phyloP scores from a whole-genome alignment of 306 rosid species.

The Lathyrus tuberosus region DNA sequence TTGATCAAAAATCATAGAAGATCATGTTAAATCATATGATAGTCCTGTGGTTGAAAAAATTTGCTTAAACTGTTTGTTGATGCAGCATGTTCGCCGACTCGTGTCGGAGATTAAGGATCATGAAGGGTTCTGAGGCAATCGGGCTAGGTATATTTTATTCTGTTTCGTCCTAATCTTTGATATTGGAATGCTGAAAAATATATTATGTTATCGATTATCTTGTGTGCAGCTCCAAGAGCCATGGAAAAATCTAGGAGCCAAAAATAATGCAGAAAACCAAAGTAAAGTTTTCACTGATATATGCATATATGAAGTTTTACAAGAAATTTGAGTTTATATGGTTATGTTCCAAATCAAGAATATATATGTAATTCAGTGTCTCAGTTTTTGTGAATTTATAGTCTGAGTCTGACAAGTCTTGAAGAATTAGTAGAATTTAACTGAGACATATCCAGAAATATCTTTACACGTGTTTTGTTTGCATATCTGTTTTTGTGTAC shows the following conservation, averaged over 20 bases:
- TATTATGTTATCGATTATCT: conserved; percentile 14
- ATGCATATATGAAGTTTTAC: conserved; percentile 44
- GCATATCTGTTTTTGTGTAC: conserved; percentile 41
- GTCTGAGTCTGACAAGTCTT: conserved; percentile 48
- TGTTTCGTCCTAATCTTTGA: conserved; percentile 19
- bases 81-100: conserved; percentile 85
- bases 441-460: conserved; percentile 48
- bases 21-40: conserved; percentile 7
- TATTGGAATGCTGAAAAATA: conserved; percentile 7
- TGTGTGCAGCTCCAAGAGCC: conserved; percentile 86
- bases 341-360: conserved; percentile 41
- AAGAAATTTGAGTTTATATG: conserved; percentile 37
- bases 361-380: conserved; percentile 48
- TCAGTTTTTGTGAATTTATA: conserved; percentile 52
- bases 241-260: conserved; percentile 78
- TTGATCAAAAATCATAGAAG: conserved; percentile 15
- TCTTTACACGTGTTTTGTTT: conserved; percentile 47
- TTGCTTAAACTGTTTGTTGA: conserved; percentile 17
- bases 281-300: conserved; percentile 26
- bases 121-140: conserved; percentile 92
- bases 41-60: conserved; percentile 19
- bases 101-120: conserved; percentile 82
- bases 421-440: conserved; percentile 44
- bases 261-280: conserved; percentile 49
- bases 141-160: conserved; percentile 62